Conservation (phyloP, 208 protist genomes). For the Leishmania tropica region DNA sequence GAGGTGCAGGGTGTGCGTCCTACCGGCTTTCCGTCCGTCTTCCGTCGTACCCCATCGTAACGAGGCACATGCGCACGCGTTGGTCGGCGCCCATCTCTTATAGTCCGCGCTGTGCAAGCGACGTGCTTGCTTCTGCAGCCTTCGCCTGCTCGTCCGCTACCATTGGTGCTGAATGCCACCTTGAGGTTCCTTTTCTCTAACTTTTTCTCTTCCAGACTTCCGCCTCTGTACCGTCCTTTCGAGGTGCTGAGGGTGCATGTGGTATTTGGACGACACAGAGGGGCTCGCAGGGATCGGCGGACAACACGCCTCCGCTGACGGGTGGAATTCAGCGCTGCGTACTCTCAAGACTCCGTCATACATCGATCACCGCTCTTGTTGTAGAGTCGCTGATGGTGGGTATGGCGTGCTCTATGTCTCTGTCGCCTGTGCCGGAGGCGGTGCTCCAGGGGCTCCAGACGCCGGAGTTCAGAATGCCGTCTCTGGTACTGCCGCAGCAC, state of each 20-base stretch:
- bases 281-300: not conserved
- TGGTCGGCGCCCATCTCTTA: not conserved
- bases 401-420: not conserved
- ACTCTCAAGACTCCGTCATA: not conserved
- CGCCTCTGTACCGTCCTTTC: not conserved
- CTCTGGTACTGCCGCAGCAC: conserved; percentile 34
- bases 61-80: not conserved
- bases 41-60: not conserved
- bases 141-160: not conserved
- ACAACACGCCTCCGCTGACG: no score
- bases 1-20: not conserved
- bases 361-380: not conserved
- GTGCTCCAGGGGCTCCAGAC: conserved; percentile 16
- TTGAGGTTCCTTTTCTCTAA: not conserved
- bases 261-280: not conserved
- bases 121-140: not conserved
- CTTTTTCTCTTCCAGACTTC: not conserved
- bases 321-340: not conserved
- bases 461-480: conserved; percentile 28
- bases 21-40: not conserved
- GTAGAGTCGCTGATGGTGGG: not conserved
- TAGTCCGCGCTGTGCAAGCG: not conserved
- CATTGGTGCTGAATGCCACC: not conserved
- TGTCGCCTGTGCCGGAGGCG: not conserved
- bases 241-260: not conserved